phyloP scores from a whole-genome alignment of 306 rosid species.

The Oemleria cerasiformis region DNA sequence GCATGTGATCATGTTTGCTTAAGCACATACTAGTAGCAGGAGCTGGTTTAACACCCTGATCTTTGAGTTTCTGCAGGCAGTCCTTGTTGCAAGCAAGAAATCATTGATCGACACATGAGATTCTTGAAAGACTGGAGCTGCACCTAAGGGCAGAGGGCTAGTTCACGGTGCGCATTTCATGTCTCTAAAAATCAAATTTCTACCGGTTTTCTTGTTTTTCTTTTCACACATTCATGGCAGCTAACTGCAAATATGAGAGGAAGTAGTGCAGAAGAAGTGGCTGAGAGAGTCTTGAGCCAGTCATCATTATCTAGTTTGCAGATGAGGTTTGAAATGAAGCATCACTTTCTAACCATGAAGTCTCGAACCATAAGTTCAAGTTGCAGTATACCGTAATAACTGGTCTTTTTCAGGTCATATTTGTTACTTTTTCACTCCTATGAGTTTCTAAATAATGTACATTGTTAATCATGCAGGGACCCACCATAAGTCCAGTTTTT shows the following conservation, averaged over 20 bases:
- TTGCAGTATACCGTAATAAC: not conserved
- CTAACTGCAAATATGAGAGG: constrained; percentile 96
- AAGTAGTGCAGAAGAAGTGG: constrained; percentile 82
- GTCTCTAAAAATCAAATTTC: constrained; percentile 6
- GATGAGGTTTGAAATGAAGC: constrained; percentile 45
- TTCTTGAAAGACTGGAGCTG: constrained; percentile 91
- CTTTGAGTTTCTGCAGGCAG: constrained; percentile 59
- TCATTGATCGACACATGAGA: constrained; percentile 82
- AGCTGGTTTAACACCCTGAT: constrained; percentile 22
- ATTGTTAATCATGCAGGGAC: constrained; percentile 63
- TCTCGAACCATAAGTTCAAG: not conserved
- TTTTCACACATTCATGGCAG: constrained; percentile 35
- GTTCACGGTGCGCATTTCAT: constrained; percentile 57
- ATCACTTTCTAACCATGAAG: not conserved
- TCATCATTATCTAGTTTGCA: constrained; percentile 79
- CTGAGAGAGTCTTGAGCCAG: constrained; percentile 84
- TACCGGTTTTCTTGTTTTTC: not conserved
- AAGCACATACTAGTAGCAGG: constrained; percentile 6
- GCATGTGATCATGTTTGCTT: constrained; percentile 13
- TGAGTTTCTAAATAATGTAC: constrained; percentile 1
- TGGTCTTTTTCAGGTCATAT: not conserved
- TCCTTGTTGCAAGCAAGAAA: constrained; percentile 84
- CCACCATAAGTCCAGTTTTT: constrained; percentile 87
- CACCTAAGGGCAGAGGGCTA: constrained; percentile 79
- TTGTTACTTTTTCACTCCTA: not conserved